Percentiles rank a stretch among this genome's conserved stretches.
Conservation (phyloP, 2,329 filamentous ascomycete species). For the Colletotrichum siamense region DNA sequence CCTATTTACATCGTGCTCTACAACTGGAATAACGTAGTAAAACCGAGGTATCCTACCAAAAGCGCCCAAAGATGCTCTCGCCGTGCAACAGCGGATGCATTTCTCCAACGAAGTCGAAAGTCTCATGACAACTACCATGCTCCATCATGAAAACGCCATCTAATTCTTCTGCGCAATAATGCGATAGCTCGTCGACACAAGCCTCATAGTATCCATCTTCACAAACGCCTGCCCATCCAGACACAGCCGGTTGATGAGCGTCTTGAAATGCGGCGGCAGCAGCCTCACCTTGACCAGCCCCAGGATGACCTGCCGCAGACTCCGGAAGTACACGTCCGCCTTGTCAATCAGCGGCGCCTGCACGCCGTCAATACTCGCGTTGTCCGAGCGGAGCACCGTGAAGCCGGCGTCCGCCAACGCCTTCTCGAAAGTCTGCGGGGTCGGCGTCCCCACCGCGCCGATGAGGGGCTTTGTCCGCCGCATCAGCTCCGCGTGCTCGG, state of each 20-base stretch:
- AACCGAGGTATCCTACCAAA: background rate
- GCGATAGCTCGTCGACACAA: slow-evolving; percentile 58
- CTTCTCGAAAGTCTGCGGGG: slow-evolving; percentile 49
- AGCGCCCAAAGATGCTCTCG: background rate
- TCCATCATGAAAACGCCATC: background rate
- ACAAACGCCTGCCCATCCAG: slow-evolving; percentile 60
- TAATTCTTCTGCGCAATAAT: slow-evolving; percentile 52
- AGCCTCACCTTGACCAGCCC: slow-evolving; percentile 51
- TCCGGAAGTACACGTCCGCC: slow-evolving; percentile 59
- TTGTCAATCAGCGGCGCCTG: slow-evolving; percentile 60
- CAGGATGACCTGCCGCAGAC: slow-evolving; percentile 52
- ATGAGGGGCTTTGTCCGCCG: slow-evolving; percentile 60
- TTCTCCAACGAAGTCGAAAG: background rate
- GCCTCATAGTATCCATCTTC: slow-evolving; percentile 59
- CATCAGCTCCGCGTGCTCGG: slow-evolving; percentile 56
- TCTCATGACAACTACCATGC: background rate
- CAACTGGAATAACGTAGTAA: background rate
- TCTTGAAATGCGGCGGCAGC: slow-evolving; percentile 57
- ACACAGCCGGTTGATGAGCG: slow-evolving; percentile 57
- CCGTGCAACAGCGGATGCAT: background rate
- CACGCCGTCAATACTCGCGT: slow-evolving; percentile 55
- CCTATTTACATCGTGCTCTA: background rate
- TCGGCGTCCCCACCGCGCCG: slow-evolving; percentile 59
- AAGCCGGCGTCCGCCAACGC: slow-evolving; percentile 54
- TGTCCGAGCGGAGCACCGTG: slow-evolving; percentile 51